These are phyloP conservation scores for Takashimella koratensis DNA, from an alignment of 1,284 basidiomycete species.

Conservation along the genomic window DNA sequence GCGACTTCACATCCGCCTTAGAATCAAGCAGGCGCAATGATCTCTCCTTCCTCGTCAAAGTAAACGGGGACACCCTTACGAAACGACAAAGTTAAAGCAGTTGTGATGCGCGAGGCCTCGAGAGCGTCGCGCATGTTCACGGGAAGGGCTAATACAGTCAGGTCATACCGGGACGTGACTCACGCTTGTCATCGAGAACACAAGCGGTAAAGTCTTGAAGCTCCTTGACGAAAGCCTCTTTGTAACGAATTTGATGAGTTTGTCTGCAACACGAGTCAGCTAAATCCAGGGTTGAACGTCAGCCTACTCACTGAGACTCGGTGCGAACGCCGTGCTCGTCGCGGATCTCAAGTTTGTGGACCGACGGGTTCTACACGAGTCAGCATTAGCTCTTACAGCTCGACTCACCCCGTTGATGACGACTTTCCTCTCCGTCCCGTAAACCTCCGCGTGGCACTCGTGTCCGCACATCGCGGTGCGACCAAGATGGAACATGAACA, in stretches of 20 bases:
- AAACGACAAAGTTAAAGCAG: slow-evolving; percentile 17
- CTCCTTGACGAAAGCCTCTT: slow-evolving; percentile 21
- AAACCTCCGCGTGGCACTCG: slow-evolving; percentile 14
- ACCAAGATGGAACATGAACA: slow-evolving; percentile 17
- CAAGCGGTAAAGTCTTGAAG: slow-evolving; percentile 13
- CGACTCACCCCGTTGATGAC: slow-evolving; percentile 22
- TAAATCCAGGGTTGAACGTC: neutral
- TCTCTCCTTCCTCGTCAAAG: slow-evolving; percentile 23
- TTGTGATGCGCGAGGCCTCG: slow-evolving; percentile 24
- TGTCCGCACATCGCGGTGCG: slow-evolving; percentile 16
- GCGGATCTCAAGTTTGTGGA: slow-evolving; percentile 15
- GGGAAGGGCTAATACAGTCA: slow-evolving; percentile 12
- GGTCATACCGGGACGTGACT: neutral
- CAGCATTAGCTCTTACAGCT: neutral
- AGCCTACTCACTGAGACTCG: slow-evolving; percentile 10
- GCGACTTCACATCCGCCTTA: too few relatives aligned
- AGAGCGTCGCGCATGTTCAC: slow-evolving; percentile 18
- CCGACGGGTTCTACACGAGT: slow-evolving; percentile 10
- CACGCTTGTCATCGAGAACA: slow-evolving; percentile 17
- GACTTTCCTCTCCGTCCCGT: slow-evolving; percentile 18
- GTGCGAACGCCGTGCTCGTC: slow-evolving; percentile 25
- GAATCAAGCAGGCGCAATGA: slow-evolving; percentile 11
- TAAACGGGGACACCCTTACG: slow-evolving; percentile 14
- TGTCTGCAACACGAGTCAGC: slow-evolving; percentile 5
- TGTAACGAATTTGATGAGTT: slow-evolving; percentile 11